A percentile compares a stretch with the other conserved stretches of the same genome.
Conservation (phyloP, 441 rosid genomes). For the Monsonia emarginata region DNA sequence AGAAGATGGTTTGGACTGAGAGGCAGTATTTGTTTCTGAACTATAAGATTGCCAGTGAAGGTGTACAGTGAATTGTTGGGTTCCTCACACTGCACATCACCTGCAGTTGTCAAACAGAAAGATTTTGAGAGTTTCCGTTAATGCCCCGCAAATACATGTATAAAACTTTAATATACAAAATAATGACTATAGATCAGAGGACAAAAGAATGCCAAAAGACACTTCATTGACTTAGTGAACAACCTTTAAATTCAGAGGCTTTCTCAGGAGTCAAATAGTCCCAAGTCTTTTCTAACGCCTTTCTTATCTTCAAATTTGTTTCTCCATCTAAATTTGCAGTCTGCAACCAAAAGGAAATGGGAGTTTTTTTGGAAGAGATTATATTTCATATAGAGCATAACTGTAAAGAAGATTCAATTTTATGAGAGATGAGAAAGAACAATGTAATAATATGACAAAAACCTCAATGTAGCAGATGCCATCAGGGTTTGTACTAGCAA, state of each 20-base stretch:
- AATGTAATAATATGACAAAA: constrained; percentile 5
- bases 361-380: background rate
- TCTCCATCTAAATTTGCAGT: constrained; percentile 99
- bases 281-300: constrained; percentile 97
- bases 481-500: constrained; percentile 83
- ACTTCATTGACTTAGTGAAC: background rate
- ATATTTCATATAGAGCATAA: background rate
- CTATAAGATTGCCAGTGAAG: constrained; percentile 87
- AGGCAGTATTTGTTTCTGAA: constrained; percentile 78
- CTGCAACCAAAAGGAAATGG: constrained; percentile 30
- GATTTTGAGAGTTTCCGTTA: constrained; percentile 11
- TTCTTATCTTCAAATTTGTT: constrained; percentile 96
- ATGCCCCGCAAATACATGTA: background rate
- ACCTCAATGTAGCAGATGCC: constrained; percentile 99
- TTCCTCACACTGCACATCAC: constrained; percentile 97
- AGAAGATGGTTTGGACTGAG: constrained; percentile 91
- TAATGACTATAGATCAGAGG: background rate
- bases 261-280: constrained; percentile 82
- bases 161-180: background rate
- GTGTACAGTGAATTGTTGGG: constrained; percentile 96
- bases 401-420: background rate
- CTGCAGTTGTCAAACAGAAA: constrained; percentile 40
- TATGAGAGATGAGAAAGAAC: background rate
- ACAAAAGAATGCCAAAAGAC: background rate
- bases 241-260: constrained; percentile 86